These are phyloP conservation scores for Mortierella polycephala DNA, from an alignment of 371 early-diverging fungal species.

Conservation along the genomic window DNA sequence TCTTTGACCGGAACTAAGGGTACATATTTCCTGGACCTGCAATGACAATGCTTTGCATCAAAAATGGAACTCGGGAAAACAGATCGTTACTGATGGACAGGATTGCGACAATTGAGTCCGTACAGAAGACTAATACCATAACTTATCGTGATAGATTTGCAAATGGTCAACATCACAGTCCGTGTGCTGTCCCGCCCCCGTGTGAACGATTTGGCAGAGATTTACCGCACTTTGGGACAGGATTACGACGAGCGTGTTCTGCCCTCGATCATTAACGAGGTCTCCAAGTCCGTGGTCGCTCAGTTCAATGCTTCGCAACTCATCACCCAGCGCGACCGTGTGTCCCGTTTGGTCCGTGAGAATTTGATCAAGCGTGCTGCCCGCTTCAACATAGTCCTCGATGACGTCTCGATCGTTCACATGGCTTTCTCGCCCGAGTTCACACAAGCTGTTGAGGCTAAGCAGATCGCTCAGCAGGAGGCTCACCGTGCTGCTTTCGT, in stretches of 20 bases:
- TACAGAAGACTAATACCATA: no score
- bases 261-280: constrained; percentile 98
- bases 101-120: no score
- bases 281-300: constrained; percentile 97
- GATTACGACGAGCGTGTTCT: constrained; percentile 98
- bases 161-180: constrained; percentile 99
- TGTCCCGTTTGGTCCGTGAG: constrained; percentile 90
- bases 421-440: constrained; percentile 97
- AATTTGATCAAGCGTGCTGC: constrained; percentile 88
- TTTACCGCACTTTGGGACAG: constrained; percentile 92
- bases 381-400: constrained; percentile 93
- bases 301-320: constrained; percentile 99
- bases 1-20: constrained; percentile 98
- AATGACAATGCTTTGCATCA: no score
- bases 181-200: constrained; percentile 97
- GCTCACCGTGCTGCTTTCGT: constrained; percentile 98
- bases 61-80: no score
- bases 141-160: constrained; percentile 76
- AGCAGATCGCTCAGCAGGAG: constrained; percentile 99
- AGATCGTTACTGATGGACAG: no score
- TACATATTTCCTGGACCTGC: constrained; percentile 40
- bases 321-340: constrained; percentile 97
- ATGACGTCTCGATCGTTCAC: constrained; percentile 98
- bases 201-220: constrained; percentile 80
- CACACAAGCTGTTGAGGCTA: constrained; percentile 96